Base-by-base conservation (phyloP, 2,329 filamentous ascomycete species). In the Scytalidium sp. region DNA sequence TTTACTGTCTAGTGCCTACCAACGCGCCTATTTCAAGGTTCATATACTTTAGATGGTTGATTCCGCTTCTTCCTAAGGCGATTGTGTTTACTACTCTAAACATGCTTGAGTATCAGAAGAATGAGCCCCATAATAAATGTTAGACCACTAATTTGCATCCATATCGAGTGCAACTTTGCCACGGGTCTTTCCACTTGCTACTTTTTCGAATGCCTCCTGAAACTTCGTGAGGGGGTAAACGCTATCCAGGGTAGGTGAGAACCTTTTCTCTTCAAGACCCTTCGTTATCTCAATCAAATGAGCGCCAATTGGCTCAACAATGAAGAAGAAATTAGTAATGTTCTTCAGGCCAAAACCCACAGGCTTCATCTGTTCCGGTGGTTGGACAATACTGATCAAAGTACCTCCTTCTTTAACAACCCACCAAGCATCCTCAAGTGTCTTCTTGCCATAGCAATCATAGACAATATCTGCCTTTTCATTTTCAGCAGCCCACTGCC, bases 151-250 rank as follows among this genome's bases (percentile, higher is more conserved):
- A 39, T 43, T 25, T 15, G 43, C 45, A 21, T 32, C 39, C 41
- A 67, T 50, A 50, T 66, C 65, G 29, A 72, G 50, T 1, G 74
- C 64, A 19, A 75, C 66, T 59, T 75, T 76, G 2, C 72, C 73
- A 45, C 60, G 68, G 1, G 69, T 63, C 57, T 72, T 67, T 1
- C 72, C 69, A 25, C 61, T 59, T 40, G 68, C 66, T 27, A 72
- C 42, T 19, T 66, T 67, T 41, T 65, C 60, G 54, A 74, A 72
- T 2, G 69, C 72, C 45, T 66, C 60, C 49, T 67, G 54, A 46
- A 62, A 74, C 21, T 71, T 59, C 46, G 72, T 67, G 29, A 75
- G 56, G 10, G 61, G 56, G 60, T 61, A 75, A 10, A 72, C 66
- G 54, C 69, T 71, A 53, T 75, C 72, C 39, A 74, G 61, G 19